Evolutionary conservation across 2,329 filamentous ascomycete genomes (phyloP).

Genomic region (Alternaria ventricosa): DNA sequence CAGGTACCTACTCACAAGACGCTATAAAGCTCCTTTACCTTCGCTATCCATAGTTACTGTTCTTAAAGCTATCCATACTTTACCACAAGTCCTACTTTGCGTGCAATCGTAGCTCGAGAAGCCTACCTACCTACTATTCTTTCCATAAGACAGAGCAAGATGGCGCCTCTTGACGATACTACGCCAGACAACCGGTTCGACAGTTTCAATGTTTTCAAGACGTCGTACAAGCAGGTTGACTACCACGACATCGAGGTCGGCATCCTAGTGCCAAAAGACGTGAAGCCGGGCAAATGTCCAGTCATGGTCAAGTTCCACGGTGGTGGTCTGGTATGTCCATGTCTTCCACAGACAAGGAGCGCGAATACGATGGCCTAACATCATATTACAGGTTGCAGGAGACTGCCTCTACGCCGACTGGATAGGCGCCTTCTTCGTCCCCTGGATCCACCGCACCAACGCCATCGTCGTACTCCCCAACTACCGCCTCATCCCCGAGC

Average conservation of each 20-base stretch:
- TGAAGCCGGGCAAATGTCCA: constrained; percentile 46
- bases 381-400: constrained; percentile 26
- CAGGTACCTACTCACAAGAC: background rate
- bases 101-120: background rate
- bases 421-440: constrained; percentile 44
- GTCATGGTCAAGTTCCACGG: constrained; percentile 55
- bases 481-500: constrained; percentile 61
- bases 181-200: constrained; percentile 40
- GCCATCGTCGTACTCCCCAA: constrained; percentile 58
- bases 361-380: too few species aligned
- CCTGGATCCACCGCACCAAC: constrained; percentile 47
- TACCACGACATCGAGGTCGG: constrained; percentile 47
- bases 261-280: constrained; percentile 50
- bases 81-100: background rate
- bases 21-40: background rate
- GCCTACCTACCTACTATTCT: background rate
- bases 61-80: background rate
- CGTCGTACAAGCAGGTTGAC: constrained; percentile 51
- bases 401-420: constrained; percentile 37
- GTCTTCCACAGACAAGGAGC: too few species aligned
- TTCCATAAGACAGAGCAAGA: background rate
- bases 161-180: constrained; percentile 19
- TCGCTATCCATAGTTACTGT: background rate
- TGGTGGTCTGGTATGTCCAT: constrained; percentile 53
- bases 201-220: constrained; percentile 50